Evolutionary conservation across 2,329 filamentous ascomycete genomes (phyloP).

Genomic region (Arthroderma sp.): DNA sequence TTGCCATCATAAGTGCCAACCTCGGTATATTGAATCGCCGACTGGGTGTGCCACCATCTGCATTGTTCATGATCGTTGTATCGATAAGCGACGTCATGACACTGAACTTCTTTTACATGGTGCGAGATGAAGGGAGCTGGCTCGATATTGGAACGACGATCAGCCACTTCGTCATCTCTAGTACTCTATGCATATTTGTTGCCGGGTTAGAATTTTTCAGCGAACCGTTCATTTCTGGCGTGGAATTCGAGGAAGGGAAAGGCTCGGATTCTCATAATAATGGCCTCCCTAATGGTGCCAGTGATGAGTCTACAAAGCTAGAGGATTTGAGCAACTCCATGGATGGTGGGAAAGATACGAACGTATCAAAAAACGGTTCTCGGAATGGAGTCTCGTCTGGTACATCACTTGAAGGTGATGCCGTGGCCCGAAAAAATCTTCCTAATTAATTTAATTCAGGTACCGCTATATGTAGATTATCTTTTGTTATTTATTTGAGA

Average conservation of each 20-base stretch:
- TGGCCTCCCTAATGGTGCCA: not conserved
- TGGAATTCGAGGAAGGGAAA: constrained; percentile 40
- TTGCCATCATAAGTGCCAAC: constrained; percentile 82
- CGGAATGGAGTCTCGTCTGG: not conserved
- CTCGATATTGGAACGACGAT: constrained; percentile 95
- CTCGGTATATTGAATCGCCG: constrained; percentile 82
- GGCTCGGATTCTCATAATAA: too few species aligned
- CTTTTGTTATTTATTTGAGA: too few species aligned
- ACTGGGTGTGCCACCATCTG: constrained; percentile 71
- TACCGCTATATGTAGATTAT: too few species aligned
- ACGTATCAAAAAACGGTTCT: not conserved
- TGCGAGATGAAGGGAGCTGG: constrained; percentile 93
- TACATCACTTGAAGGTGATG: too few species aligned
- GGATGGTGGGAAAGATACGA: not conserved
- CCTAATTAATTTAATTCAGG: too few species aligned
- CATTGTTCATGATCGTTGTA: constrained; percentile 90
- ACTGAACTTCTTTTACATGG: constrained; percentile 94
- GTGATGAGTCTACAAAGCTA: not conserved
- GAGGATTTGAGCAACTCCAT: not conserved
- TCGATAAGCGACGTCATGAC: constrained; percentile 82
- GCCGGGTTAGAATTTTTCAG: constrained; percentile 75
- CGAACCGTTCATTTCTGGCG: constrained; percentile 65
- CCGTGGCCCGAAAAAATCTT: too few species aligned
- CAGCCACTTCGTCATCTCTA: constrained; percentile 88
- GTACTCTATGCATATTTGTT: constrained; percentile 78